These are phyloP conservation scores for Mycena indigotica DNA, from an alignment of 768 basidiomycete species.

Conservation along the genomic window DNA sequence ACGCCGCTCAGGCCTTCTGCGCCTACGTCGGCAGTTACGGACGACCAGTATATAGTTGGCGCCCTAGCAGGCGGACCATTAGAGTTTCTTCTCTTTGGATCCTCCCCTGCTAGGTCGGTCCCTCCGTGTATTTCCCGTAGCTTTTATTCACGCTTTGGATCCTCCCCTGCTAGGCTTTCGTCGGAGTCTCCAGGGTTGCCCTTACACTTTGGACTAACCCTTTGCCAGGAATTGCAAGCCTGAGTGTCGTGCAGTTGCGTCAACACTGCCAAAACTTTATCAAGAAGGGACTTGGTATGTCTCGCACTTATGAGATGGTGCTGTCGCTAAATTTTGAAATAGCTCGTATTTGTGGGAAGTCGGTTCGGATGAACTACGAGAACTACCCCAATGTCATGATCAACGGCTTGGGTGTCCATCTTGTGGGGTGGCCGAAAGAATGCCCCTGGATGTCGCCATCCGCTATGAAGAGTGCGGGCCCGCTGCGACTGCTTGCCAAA, in stretches of 20 bases:
- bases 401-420: neutral
- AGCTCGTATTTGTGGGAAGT: neutral
- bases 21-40: no score
- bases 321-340: neutral
- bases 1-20: no score
- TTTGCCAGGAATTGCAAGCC: neutral
- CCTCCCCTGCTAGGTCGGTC: no score
- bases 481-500: neutral
- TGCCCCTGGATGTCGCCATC: neutral
- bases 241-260: neutral
- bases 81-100: no score
- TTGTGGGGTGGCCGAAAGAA: neutral
- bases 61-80: no score
- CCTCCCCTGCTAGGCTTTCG: no score
- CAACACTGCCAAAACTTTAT: neutral
- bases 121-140: no score
- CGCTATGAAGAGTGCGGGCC: neutral
- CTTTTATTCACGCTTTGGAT: no score
- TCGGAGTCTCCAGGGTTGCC: no score
- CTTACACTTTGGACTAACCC: no score
- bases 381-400: neutral
- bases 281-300: neutral
- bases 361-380: neutral
- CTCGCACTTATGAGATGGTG: neutral
- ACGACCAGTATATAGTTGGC: no score